Evolutionary conservation across 129 eudicot species (phyloP), one percentile per base, ranked within the genome.

Genomic region (Helichrysum umbraculigerum): DNA sequence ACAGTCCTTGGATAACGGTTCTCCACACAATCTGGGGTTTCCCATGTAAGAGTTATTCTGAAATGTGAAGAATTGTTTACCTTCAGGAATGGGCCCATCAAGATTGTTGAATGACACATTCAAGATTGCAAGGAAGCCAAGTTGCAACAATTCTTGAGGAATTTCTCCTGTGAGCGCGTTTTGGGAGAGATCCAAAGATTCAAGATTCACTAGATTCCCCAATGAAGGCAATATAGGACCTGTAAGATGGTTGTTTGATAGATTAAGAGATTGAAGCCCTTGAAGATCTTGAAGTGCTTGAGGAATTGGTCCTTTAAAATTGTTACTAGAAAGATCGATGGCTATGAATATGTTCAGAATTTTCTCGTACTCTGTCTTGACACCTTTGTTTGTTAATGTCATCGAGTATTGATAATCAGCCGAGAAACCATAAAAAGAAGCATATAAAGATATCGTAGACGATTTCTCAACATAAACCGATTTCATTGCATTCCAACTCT

Each of bases 261-360:
- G 50, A 66, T 66, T 66, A 39, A 83, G 80, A 41, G 63, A 57
- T 72, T 78, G 57, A 12, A 83, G 22, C 25, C 64, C 78, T 11
- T 9, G 16, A 22, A 83, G 77, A 12, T 59, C 58, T 35, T 78
- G 68, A 1, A 78, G 30, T 6, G 72, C 28, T 1, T 20, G 64
- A 17, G 88, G 83, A 14, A 85, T 77, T 0, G 9, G 21, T 9
- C 88, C 88, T 2, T 1, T 15, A 56, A 85, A 85, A 4, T 37
- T 65, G 68, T 85, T 85, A 34, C 62, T 28, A 14, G 88, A 85
- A 14, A 85, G 52, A 73, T 84, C 85, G 5, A 84, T 66, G 3
- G 57, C 33, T 8, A 39, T 9, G 17, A 81, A 61, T 32, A 68
- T 20, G 3, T 5, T 51, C 5, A 76, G 30, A 39, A 78, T 63